Evolutionary conservation across 345 rosid species (phyloP), one percentile per base, ranked within the genome.

Genomic region (Camelina sativa): DNA sequence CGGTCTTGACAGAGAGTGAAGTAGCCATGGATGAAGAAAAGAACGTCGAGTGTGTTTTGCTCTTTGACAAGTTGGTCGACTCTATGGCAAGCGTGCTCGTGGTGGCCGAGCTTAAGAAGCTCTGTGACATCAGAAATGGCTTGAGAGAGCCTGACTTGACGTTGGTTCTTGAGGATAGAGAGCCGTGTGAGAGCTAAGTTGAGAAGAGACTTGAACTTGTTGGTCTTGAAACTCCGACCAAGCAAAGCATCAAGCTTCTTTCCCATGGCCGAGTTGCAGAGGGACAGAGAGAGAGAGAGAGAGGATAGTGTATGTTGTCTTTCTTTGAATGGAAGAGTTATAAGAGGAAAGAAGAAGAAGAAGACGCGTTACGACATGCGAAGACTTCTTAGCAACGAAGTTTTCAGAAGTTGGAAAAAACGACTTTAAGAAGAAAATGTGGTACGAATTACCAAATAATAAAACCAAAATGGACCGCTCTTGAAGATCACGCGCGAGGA

Each of bases 211-310:
- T 83, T 89, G 84, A 90, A 89, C 81, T 90, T 95, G 79, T 73
- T 74, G 16, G 77, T 62, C 82, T 84, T 88, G 87, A 90, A 85
- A 62, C 52, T 75, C 72, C 92, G 88, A 61, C 96, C 85, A 7
- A 94, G 70, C 44, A 94, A 69, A 54, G 89, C 89, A 78, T 89
- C 93, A 1, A 91, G 86, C 76, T 83, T 91, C 89, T 83, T 91
- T 38, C 97, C 96, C 98, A 94, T 94, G 50, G 38, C 65, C 34
- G 44, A 68, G 79, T 54, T 34, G 52, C 17, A 43, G 46, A 63
- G 34, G 17, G 9, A 16, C 53, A 43, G 43, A 54, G 70, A 25
- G 50, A 65, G 64, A 25, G 50, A 65, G 71, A 55, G 17, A 25
- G 37, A 30, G 28, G 40, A 56, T 20, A 13, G 19, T 41, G 16